Percentiles rank a stretch among this genome's conserved stretches.
Conservation (phyloP, 2,329 filamentous ascomycete species). For the Colletotrichum tamarilloi region DNA sequence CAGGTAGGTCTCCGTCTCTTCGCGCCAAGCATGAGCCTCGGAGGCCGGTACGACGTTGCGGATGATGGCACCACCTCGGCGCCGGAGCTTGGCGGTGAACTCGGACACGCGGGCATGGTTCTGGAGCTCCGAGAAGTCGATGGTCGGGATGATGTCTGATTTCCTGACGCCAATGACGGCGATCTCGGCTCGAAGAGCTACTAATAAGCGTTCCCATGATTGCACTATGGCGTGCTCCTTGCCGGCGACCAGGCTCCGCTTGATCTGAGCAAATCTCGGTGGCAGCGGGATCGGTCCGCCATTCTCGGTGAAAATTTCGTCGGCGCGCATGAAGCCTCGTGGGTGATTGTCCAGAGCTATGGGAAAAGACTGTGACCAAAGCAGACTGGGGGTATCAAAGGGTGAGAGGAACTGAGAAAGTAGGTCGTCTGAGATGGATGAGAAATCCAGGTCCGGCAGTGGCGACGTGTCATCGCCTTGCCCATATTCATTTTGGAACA, state of each 20-base stretch:
- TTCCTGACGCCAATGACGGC: slow-evolving; percentile 63
- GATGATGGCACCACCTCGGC: slow-evolving; percentile 67
- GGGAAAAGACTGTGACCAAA: slow-evolving; percentile 36
- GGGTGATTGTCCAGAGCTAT: slow-evolving; percentile 32
- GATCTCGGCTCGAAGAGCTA: slow-evolving; percentile 62
- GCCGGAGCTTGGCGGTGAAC: slow-evolving; percentile 52
- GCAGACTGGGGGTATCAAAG: slow-evolving; percentile 35
- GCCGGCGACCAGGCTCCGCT: slow-evolving; percentile 64
- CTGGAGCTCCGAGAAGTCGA: slow-evolving; percentile 64
- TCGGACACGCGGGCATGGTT: slow-evolving; percentile 59
- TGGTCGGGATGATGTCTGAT: slow-evolving; percentile 64
- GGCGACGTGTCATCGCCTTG: slow-evolving; percentile 16
- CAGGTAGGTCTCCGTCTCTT: slow-evolving; percentile 61
- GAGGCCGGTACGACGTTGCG: slow-evolving; percentile 69
- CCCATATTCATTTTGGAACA: slow-evolving; percentile 19
- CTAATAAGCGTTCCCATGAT: slow-evolving; percentile 66
- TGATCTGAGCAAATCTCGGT: slow-evolving; percentile 67
- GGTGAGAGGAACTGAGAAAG: slow-evolving; percentile 30
- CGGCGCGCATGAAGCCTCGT: slow-evolving; percentile 32
- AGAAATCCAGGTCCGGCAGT: slow-evolving; percentile 17
- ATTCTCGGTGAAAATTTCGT: slow-evolving; percentile 34
- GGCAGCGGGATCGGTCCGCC: slow-evolving; percentile 60
- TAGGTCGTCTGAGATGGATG: slow-evolving; percentile 27
- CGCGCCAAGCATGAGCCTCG: slow-evolving; percentile 67
- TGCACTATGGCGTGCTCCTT: slow-evolving; percentile 65